These are phyloP conservation scores for Forsythia viridissima DNA, from an alignment of 257 asterid species.

Conservation along the genomic window DNA sequence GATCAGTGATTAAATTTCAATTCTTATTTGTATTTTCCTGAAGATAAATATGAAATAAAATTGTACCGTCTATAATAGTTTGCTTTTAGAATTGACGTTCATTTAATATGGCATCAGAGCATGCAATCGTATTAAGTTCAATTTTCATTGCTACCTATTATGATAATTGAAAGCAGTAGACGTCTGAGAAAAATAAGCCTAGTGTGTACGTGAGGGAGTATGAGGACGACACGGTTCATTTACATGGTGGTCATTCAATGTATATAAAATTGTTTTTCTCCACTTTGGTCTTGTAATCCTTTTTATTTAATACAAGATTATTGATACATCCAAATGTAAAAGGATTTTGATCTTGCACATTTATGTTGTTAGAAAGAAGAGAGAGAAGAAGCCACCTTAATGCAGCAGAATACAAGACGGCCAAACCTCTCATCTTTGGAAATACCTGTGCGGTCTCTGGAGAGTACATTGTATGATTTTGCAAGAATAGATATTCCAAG, in stretches of 20 bases:
- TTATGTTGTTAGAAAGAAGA: too few relatives aligned
- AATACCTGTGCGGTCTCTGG: slow-evolving; percentile 18
- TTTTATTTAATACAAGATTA: slow-evolving; percentile 4
- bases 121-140: background rate
- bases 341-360: too few relatives aligned
- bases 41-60: background rate
- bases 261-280: background rate
- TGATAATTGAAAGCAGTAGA: background rate
- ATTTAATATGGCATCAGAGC: background rate
- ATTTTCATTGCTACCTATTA: background rate
- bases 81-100: background rate
- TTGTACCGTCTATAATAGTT: background rate
- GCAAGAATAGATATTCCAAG: slow-evolving; percentile 63
- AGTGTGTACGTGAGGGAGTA: background rate
- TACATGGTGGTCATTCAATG: background rate
- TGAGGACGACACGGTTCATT: background rate
- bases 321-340: slow-evolving; percentile 55
- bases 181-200: background rate
- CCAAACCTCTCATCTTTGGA: slow-evolving; percentile 47
- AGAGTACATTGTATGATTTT: slow-evolving; percentile 41
- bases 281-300: background rate
- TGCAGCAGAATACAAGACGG: too few relatives aligned
- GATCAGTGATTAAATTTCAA: background rate
- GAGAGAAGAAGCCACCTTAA: too few relatives aligned
- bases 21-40: background rate